Conservation (phyloP, 805 yeast genomes). For the Clavispora phyllophila region DNA sequence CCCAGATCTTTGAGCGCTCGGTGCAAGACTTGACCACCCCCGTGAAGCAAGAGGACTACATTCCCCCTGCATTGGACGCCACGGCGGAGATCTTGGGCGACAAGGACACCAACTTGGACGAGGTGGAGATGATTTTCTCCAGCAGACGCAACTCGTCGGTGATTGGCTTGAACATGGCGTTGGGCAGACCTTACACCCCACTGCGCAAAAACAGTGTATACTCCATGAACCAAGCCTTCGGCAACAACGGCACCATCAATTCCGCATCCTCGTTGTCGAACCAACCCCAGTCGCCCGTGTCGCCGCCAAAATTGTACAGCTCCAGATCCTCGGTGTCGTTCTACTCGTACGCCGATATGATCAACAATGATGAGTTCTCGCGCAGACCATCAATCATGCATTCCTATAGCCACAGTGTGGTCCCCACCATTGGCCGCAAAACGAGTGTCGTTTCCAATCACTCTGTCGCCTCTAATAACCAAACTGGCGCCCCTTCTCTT, state of each 20-base stretch:
- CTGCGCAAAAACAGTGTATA: conserved; percentile 32
- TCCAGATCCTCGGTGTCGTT: conserved; percentile 44
- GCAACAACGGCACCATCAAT: conserved; percentile 8
- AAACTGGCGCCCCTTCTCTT: neutral
- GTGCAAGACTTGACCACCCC: conserved; percentile 29
- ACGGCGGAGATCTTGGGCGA: conserved; percentile 65
- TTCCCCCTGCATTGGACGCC: conserved; percentile 76
- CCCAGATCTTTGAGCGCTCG: conserved; percentile 37
- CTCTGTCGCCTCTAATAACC: conserved; percentile 5
- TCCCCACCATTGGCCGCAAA: conserved; percentile 24
- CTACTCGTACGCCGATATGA: conserved; percentile 77
- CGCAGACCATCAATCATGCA: conserved; percentile 56
- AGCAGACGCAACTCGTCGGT: conserved; percentile 52
- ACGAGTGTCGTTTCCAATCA: conserved; percentile 15
- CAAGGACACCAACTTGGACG: conserved; percentile 57
- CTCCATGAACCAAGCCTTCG: conserved; percentile 11
- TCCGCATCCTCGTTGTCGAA: conserved; percentile 7
- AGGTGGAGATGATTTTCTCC: conserved; percentile 65
- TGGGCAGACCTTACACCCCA: conserved; percentile 38
- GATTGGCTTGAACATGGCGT: conserved; percentile 42
- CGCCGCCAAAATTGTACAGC: conserved; percentile 36
- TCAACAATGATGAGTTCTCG: conserved; percentile 58
- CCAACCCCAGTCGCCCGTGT: conserved; percentile 25
- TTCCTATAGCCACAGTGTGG: conserved; percentile 28
- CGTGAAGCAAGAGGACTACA: conserved; percentile 53